These are phyloP conservation scores for Bjerkandera adusta DNA, from an alignment of 1,284 basidiomycete genomes.

Conservation along the genomic window DNA sequence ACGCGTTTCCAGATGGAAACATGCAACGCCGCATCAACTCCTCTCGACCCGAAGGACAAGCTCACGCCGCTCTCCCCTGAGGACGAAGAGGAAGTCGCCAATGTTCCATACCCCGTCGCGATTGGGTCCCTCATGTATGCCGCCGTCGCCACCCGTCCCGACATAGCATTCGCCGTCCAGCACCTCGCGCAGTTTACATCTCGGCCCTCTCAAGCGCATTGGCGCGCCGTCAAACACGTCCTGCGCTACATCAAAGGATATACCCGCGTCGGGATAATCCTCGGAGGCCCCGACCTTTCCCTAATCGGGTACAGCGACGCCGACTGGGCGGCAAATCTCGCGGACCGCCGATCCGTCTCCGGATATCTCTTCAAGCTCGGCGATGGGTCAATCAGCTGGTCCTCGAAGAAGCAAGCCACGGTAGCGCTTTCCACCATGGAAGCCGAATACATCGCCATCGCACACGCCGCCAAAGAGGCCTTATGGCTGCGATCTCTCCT, in stretches of 20 bases:
- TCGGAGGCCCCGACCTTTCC: not conserved
- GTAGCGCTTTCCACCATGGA: slow-evolving; percentile 33
- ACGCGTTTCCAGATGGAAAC: slow-evolving; percentile 18
- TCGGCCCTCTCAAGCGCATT: slow-evolving; percentile 14
- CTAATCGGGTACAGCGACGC: slow-evolving; percentile 38
- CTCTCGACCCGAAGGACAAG: slow-evolving; percentile 18
- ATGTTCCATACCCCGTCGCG: slow-evolving; percentile 13
- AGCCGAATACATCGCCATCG: slow-evolving; percentile 37
- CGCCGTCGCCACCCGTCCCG: slow-evolving; percentile 33
- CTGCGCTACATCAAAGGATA: slow-evolving; percentile 43
- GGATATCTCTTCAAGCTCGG: slow-evolving; percentile 33
- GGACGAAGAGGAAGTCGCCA: slow-evolving; percentile 6
- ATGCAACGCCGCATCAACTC: slow-evolving; percentile 18
- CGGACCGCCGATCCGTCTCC: slow-evolving; percentile 29
- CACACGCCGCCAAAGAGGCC: slow-evolving; percentile 25
- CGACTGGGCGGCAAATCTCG: slow-evolving; percentile 13
- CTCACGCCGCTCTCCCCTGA: slow-evolving; percentile 10
- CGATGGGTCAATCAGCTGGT: slow-evolving; percentile 35
- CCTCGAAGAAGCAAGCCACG: slow-evolving; percentile 33
- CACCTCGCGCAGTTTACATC: slow-evolving; percentile 34
- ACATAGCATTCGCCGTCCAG: slow-evolving; percentile 39
- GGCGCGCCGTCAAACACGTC: not conserved
- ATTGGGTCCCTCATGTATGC: slow-evolving; percentile 20
- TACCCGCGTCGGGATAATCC: slow-evolving; percentile 23
- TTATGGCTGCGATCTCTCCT: slow-evolving; percentile 27